Conservation (phyloP, 495 filamentous ascomycete genomes). For the Aspergillus cristatus region DNA sequence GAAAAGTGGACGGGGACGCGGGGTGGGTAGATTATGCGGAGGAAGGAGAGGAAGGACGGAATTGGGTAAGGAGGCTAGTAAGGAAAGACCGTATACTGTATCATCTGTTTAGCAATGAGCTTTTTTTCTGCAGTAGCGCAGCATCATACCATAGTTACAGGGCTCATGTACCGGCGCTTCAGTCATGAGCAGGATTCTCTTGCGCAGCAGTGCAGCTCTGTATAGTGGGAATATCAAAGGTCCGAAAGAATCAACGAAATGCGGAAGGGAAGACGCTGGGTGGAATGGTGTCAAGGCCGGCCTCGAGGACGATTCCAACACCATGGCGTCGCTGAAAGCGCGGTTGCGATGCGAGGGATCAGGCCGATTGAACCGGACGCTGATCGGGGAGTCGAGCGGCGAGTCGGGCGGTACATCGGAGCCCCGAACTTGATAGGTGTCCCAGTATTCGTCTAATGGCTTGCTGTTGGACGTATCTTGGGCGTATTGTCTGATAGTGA, state of each 20-base stretch:
- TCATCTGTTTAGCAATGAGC: constrained; percentile 6
- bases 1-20: constrained; percentile 77
- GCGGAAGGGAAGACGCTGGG: constrained; percentile 72
- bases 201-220: constrained; percentile 77
- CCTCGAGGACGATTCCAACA: constrained; percentile 53
- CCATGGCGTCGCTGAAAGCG: constrained; percentile 37
- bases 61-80: constrained; percentile 69
- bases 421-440: constrained; percentile 48
- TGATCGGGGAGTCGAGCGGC: constrained; percentile 46
- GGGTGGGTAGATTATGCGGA: constrained; percentile 30
- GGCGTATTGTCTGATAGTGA: constrained; percentile 22
- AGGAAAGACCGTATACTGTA: constrained; percentile 88
- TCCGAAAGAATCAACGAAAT: constrained; percentile 73
- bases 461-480: constrained; percentile 40
- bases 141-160: constrained; percentile 73
- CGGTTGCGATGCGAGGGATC: constrained; percentile 19
- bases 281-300: constrained; percentile 70
- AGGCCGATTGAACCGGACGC: constrained; percentile 34
- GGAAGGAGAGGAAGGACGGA: constrained; percentile 53
- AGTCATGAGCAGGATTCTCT: constrained; percentile 75
- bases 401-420: constrained; percentile 28
- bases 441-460: constrained; percentile 72
- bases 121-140: not conserved
- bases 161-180: constrained; percentile 74
- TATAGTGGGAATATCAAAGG: constrained; percentile 86